These are phyloP conservation scores for Antrodiella citrinella DNA, from an alignment of 768 basidiomycete species.

Conservation along the genomic window DNA sequence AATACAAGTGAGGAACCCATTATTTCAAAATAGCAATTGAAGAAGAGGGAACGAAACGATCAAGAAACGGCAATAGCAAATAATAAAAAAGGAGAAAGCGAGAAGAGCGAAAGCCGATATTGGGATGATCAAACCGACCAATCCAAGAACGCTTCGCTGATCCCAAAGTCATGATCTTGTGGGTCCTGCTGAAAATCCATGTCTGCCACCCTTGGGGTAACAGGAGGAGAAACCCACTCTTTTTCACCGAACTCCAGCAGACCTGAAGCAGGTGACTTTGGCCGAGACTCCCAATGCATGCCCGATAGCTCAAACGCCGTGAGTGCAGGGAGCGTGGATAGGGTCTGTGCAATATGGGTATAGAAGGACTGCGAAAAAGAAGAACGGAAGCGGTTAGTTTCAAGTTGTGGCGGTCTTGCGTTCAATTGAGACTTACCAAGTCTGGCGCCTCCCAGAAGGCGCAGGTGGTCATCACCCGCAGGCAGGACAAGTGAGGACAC, in stretches of 20 bases:
- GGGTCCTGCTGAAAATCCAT: slow-evolving; percentile 2
- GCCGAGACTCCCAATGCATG: slow-evolving; percentile 64
- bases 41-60: no score
- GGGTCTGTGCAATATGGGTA: slow-evolving; percentile 45
- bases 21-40: no score
- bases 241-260: slow-evolving; percentile 11
- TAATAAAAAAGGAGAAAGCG: not conserved
- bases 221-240: slow-evolving; percentile 23
- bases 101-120: not conserved
- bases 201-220: slow-evolving; percentile 17
- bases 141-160: slow-evolving; percentile 22
- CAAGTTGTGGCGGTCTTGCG: not conserved
- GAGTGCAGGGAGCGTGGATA: slow-evolving; percentile 54
- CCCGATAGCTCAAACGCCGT: slow-evolving; percentile 67
- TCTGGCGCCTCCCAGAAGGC: slow-evolving; percentile 25
- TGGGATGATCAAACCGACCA: slow-evolving; percentile 18
- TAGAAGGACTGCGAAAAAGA: slow-evolving; percentile 44
- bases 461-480: slow-evolving; percentile 48
- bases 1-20: not conserved
- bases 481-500: slow-evolving; percentile 54
- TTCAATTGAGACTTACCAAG: slow-evolving; percentile 18
- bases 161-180: slow-evolving; percentile 17
- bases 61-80: not conserved
- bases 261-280: slow-evolving; percentile 13
- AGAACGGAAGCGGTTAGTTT: slow-evolving; percentile 1